Base-by-base conservation (phyloP, 73 alveolate genomes). In the Symbiodinium natans region DNA sequence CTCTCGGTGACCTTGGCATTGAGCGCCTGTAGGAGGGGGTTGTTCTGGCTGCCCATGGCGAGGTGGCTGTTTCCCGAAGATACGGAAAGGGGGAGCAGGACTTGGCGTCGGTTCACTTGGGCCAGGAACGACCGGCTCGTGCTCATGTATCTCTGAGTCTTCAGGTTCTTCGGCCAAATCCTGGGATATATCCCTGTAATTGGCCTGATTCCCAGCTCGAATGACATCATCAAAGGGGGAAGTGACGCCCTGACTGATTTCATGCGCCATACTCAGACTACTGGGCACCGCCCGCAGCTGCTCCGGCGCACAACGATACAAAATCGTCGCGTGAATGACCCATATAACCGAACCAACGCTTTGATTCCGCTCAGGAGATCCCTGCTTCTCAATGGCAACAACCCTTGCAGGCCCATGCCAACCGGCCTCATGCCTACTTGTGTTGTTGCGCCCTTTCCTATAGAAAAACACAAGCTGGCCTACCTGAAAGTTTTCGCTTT, bases 351-450 rank as follows among this genome's bases (percentile, higher is more conserved):
- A 74, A 10, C 85, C 85, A 2, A 23, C n/a, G 40, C 43, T 46
- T 13, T 46, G 40, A 10, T 39, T 39, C 43, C 42, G 33, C 2
- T 29, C 43, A 4, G 3, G 27, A 3, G 1, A 2, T 21, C 43
- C 21, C 27, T 33, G 33, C 29, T 74, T 74, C 85, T 74, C 85
- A 74, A 74, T 74, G 43, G 39, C 39, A 27, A 80, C n/a, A 7
- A 80, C 40, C 34, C 34, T 2, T 36, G 46, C 88, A 9, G 88
- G 88, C 15, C 88, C 88, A 39, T 23, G 41, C 88, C 88, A 80
- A 3, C n/a, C 21, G 1, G 59, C 41, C 36, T 80, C 40, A 80
- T 80, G 34, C 31, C 59, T 25, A 9, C 40, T 80, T 33, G 59
- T 48, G 23, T 80, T 42, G 11, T 48, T 48, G 2, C 88, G 56